These are phyloP conservation scores for Lasiodiplodia citricola DNA, from an alignment of 2,329 filamentous ascomycete species.

Conservation along the genomic window DNA sequence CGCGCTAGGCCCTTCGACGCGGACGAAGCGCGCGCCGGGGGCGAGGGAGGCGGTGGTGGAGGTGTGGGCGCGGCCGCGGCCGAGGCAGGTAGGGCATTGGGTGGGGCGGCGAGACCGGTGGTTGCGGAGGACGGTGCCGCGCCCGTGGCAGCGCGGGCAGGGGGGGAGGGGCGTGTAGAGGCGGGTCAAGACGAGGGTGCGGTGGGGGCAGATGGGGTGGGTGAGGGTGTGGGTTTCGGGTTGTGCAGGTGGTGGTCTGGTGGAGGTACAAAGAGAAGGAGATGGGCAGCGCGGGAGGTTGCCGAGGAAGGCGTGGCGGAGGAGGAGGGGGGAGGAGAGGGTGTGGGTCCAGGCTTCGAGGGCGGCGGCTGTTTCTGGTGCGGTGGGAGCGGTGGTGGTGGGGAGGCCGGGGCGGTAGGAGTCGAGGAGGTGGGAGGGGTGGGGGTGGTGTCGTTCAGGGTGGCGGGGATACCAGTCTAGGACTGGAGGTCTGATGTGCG, in stretches of 20 bases:
- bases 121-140: no score
- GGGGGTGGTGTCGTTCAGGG: background rate
- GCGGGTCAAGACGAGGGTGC: background rate
- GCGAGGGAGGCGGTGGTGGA: no score
- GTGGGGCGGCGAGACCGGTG: no score
- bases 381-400: background rate
- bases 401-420: background rate
- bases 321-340: constrained; percentile 6
- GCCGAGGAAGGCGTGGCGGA: background rate
- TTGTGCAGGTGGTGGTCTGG: background rate
- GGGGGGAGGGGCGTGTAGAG: background rate
- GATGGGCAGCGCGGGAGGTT: background rate
- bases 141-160: background rate
- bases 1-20: background rate
- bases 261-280: background rate
- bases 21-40: no score
- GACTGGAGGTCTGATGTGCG: background rate
- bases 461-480: background rate
- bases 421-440: background rate
- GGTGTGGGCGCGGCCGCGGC: background rate
- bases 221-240: background rate
- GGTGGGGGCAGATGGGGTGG: background rate
- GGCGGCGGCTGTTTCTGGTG: background rate
- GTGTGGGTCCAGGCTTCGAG: background rate
- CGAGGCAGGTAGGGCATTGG: background rate